A percentile compares a stretch with the other conserved stretches of the same genome.
These are phyloP conservation scores for Diatrype stigma DNA, from an alignment of 2,329 filamentous ascomycete species.

Conservation along the genomic window DNA sequence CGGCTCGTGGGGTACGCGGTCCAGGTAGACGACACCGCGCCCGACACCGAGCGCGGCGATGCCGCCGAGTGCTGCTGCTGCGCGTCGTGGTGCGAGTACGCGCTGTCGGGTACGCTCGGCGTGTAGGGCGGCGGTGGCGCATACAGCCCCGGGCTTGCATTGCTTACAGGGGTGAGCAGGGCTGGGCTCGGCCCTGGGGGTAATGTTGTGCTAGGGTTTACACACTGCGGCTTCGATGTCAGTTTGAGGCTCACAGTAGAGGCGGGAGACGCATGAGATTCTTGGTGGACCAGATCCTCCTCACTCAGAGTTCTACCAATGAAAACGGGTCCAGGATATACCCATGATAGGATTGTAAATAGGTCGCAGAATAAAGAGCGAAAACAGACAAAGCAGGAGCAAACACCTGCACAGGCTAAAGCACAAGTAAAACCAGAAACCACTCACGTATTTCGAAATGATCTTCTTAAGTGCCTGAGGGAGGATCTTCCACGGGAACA, in stretches of 20 bases:
- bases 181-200: constrained; percentile 18
- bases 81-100: constrained; percentile 37
- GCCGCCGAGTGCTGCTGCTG: constrained; percentile 43
- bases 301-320: neutral
- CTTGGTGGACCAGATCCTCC: too few relatives aligned
- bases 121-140: constrained; percentile 32
- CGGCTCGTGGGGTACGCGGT: constrained; percentile 38
- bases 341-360: neutral
- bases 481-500: constrained; percentile 94
- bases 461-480: constrained; percentile 91
- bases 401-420: too few relatives aligned
- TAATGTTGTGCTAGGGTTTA: constrained; percentile 23
- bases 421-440: too few relatives aligned
- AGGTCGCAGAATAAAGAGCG: constrained; percentile 3
- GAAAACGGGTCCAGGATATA: neutral
- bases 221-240: constrained; percentile 17
- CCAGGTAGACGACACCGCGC: constrained; percentile 43
- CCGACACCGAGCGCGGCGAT: constrained; percentile 49
- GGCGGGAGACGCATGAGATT: too few relatives aligned
- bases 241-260: neutral
- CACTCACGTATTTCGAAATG: constrained; percentile 78
- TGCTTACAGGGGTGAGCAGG: constrained; percentile 30
- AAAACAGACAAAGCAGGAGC: neutral
- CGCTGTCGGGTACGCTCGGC: constrained; percentile 34
- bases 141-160: constrained; percentile 28